Percentiles rank a stretch among this genome's conserved stretches.
These are phyloP conservation scores for Coemansia sp. DNA, from an alignment of 192 early-diverging fungal species.

Conservation along the genomic window DNA sequence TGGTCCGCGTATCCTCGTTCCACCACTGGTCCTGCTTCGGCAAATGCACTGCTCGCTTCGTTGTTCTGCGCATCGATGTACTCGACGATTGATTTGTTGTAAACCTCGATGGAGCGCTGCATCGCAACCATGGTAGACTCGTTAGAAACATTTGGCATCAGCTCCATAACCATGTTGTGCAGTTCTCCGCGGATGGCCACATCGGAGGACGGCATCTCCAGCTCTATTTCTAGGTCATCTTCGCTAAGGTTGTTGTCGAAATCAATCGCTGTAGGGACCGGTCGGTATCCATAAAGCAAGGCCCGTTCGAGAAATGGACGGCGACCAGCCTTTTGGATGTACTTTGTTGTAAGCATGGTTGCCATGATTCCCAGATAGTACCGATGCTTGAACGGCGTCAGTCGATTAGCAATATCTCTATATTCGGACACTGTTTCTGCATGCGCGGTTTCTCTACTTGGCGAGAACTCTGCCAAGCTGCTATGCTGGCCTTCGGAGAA, in stretches of 20 bases:
- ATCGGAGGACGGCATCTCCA: constrained; percentile 16
- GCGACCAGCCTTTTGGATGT: constrained; percentile 24
- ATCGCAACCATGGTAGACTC: constrained; percentile 35
- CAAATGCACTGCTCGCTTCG: constrained; percentile 9
- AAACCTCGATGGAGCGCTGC: constrained; percentile 39
- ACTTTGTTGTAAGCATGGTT: constrained; percentile 20
- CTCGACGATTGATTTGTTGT: constrained; percentile 34
- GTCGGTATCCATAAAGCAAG: constrained; percentile 14
- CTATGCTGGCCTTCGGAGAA: constrained; percentile 20
- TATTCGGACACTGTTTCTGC: neutral
- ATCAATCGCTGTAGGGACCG: constrained; percentile 28
- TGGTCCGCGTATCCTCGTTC: neutral
- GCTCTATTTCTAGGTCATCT: constrained; percentile 21
- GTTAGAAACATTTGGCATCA: constrained; percentile 28
- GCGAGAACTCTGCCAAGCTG: neutral
- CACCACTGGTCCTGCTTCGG: neutral
- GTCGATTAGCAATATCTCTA: constrained; percentile 10
- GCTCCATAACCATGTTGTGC: constrained; percentile 26
- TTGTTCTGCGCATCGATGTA: constrained; percentile 4
- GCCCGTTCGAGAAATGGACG: constrained; percentile 23
- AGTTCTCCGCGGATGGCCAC: constrained; percentile 34
- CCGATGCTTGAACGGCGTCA: constrained; percentile 19
- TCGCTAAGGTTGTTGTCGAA: constrained; percentile 28
- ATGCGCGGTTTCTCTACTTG: neutral
- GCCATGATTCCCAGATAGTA: constrained; percentile 31